phyloP scores from a whole-genome alignment of 2,329 filamentous ascomycete genomes.

The Fusarium sp. region DNA sequence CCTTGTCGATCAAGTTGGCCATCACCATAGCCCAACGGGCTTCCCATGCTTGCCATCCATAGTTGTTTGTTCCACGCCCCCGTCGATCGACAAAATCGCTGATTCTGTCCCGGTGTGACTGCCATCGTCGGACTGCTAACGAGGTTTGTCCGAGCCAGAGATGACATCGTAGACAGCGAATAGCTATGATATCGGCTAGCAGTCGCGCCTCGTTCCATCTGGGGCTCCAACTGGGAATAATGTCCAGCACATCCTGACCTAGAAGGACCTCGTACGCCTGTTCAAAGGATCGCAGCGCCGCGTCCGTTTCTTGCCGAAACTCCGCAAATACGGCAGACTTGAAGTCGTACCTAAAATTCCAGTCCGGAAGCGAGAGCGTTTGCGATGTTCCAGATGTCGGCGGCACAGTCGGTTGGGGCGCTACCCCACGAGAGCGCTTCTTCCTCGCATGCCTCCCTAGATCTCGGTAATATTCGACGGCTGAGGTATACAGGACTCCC shows the following conservation, averaged over 20 bases:
- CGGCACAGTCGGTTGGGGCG: slow-evolving; percentile 81
- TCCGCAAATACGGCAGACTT: slow-evolving; percentile 91
- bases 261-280: slow-evolving; percentile 85
- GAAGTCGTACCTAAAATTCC: slow-evolving; percentile 94
- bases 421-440: slow-evolving; percentile 80
- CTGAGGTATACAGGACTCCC: slow-evolving; percentile 72
- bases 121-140: slow-evolving; percentile 80
- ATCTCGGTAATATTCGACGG: slow-evolving; percentile 91
- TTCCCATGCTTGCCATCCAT: slow-evolving; percentile 95
- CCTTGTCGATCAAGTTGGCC: slow-evolving; percentile 66
- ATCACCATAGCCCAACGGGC: slow-evolving; percentile 72
- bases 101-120: slow-evolving; percentile 75
- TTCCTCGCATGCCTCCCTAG: slow-evolving; percentile 89
- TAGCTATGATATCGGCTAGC: slow-evolving; percentile 79
- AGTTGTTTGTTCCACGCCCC: slow-evolving; percentile 85
- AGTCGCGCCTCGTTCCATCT: slow-evolving; percentile 94
- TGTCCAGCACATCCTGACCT: slow-evolving; percentile 82
- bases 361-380: slow-evolving; percentile 82
- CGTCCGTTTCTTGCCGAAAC: slow-evolving; percentile 91
- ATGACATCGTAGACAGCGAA: slow-evolving; percentile 82
- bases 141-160: slow-evolving; percentile 83
- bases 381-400: slow-evolving; percentile 86
- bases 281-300: slow-evolving; percentile 83
- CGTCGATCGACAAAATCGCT: slow-evolving; percentile 80
- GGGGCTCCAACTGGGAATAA: slow-evolving; percentile 86